phyloP scores from a whole-genome alignment of 805 yeast species.

The Cyberlindnera japonica region DNA sequence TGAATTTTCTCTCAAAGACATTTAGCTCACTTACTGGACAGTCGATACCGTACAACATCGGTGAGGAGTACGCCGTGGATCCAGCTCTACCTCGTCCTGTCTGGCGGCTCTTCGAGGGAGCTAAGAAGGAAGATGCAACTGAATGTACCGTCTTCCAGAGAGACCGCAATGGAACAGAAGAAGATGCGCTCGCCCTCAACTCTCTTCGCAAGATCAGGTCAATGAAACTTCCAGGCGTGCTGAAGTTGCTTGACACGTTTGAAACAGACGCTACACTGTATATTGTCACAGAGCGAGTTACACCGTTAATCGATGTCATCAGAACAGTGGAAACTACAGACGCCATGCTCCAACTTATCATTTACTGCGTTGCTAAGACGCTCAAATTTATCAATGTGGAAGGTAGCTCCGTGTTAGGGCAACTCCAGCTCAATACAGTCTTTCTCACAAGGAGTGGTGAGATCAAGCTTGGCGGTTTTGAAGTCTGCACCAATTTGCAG shows the following conservation, averaged over 20 bases:
- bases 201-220: conserved; percentile 46
- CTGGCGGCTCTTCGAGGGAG: conserved; percentile 65
- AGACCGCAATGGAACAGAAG: conserved; percentile 39
- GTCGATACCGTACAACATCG: conserved; percentile 55
- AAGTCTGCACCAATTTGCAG: conserved; percentile 50
- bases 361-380: conserved; percentile 51
- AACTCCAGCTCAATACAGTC: conserved; percentile 51
- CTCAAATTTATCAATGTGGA: conserved; percentile 56
- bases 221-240: conserved; percentile 66
- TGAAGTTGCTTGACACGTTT: conserved; percentile 57
- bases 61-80: conserved; percentile 35
- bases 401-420: conserved; percentile 58
- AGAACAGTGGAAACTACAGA: conserved; percentile 29
- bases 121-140: conserved; percentile 42
- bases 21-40: conserved; percentile 53
- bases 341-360: conserved; percentile 48
- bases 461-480: conserved; percentile 84
- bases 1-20: conserved; percentile 71
- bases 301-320: conserved; percentile 44
- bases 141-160: conserved; percentile 66
- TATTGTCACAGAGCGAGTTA: conserved; percentile 64
- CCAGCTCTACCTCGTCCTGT: conserved; percentile 38
- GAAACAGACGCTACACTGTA: conserved; percentile 56
- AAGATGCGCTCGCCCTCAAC: conserved; percentile 40
- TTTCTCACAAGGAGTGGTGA: conserved; percentile 70